These are phyloP conservation scores for Prunus kanzakura DNA, from an alignment of 306 rosid genomes.

Conservation along the genomic window DNA sequence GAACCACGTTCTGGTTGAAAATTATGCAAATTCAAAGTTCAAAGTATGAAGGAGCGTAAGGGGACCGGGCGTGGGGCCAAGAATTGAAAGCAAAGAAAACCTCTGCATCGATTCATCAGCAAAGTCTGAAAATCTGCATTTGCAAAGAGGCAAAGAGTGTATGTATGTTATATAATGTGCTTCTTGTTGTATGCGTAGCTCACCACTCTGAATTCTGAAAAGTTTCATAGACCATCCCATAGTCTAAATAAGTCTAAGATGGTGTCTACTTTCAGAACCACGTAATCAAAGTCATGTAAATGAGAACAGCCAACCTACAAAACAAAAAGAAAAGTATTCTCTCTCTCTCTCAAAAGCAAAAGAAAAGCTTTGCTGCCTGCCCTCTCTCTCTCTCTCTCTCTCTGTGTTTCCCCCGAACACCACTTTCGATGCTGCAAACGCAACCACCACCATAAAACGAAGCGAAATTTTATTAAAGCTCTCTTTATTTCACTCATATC, in stretches of 20 bases:
- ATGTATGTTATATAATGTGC: not conserved
- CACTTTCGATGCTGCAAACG: constrained; percentile 36
- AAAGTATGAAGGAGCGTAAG: not conserved
- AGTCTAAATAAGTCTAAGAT: too few species aligned
- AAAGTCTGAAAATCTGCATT: not conserved
- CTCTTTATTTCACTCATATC: constrained; percentile 30
- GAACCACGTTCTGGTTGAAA: not conserved
- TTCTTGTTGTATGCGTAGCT: not conserved
- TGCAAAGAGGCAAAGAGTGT: not conserved
- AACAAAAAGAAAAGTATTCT: constrained; percentile 21
- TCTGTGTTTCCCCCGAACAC: constrained; percentile 30
- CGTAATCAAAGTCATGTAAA: not conserved
- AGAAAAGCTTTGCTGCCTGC: constrained; percentile 28
- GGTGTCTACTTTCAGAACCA: not conserved
- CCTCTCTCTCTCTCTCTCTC: constrained; percentile 2
- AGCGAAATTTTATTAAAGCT: constrained; percentile 36
- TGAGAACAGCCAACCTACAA: constrained; percentile 1
- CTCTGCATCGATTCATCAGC: not conserved
- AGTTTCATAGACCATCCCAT: not conserved
- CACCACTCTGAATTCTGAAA: not conserved
- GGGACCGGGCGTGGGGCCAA: constrained; percentile 10
- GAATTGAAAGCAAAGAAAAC: not conserved
- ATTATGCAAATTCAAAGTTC: not conserved
- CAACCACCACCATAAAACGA: constrained; percentile 52
- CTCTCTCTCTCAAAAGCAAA: constrained; percentile 33